Evolutionary conservation across 148 eudicot species (phyloP).

Genomic region (Vaccinium darrowii): DNA sequence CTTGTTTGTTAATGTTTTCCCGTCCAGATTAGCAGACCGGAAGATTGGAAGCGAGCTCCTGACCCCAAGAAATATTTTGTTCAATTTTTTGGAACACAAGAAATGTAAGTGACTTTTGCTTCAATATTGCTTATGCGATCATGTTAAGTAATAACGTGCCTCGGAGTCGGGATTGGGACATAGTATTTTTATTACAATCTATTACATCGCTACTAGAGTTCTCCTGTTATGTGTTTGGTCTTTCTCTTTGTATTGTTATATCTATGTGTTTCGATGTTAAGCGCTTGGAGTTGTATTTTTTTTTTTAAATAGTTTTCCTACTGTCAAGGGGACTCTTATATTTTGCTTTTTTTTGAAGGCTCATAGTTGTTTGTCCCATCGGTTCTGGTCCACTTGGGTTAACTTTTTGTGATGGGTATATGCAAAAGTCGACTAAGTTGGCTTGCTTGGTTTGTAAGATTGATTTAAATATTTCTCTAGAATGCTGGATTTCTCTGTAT

Average conservation of each 20-base stretch:
- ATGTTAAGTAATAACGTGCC: background rate
- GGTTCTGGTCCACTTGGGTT: background rate
- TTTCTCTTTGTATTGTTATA: background rate
- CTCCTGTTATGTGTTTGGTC: background rate
- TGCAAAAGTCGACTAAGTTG: background rate
- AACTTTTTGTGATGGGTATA: background rate
- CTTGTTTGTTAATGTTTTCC: slow-evolving; percentile 21
- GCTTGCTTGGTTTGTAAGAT: background rate
- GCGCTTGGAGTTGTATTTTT: background rate
- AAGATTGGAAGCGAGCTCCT: slow-evolving; percentile 73
- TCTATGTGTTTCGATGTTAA: background rate
- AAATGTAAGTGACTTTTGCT: slow-evolving; percentile 68
- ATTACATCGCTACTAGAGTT: background rate
- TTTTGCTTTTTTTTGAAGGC: background rate
- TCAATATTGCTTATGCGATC: background rate
- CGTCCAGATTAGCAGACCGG: slow-evolving; percentile 85
- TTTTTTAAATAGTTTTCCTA: background rate
- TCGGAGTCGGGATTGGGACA: background rate
- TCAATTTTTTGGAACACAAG: slow-evolving; percentile 84
- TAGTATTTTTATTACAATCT: background rate
- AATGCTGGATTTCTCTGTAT: background rate
- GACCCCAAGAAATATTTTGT: slow-evolving; percentile 89
- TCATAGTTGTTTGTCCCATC: background rate
- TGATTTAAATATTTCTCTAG: background rate
- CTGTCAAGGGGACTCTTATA: background rate